phyloP scores from a whole-genome alignment of 495 filamentous ascomycete species.

The Podospora comata region DNA sequence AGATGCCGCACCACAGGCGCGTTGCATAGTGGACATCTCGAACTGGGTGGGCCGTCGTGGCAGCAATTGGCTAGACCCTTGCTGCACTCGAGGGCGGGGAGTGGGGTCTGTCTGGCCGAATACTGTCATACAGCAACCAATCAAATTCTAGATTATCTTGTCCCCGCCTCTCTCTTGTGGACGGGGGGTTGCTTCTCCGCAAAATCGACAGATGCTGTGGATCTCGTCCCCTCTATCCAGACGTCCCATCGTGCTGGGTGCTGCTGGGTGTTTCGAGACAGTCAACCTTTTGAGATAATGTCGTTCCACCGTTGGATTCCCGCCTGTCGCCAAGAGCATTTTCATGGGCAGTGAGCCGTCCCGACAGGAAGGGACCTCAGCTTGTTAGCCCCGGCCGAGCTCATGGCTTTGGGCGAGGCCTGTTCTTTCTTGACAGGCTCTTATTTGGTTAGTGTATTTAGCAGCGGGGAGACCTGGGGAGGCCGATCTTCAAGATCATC shows the following conservation, averaged over 20 bases:
- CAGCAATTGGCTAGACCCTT: conserved; percentile 14
- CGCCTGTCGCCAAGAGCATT: neutral
- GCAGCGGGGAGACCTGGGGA: neutral
- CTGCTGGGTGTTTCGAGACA: neutral
- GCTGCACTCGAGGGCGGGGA: conserved; percentile 8
- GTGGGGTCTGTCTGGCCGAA: conserved; percentile 7
- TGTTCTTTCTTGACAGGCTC: too few species aligned
- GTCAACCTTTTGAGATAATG: neutral
- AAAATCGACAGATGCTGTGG: conserved; percentile 4
- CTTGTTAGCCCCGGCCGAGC: neutral
- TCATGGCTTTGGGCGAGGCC: neutral
- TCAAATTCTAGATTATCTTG: neutral
- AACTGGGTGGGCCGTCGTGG: neutral
- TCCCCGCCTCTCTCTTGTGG: neutral
- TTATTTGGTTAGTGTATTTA: neutral
- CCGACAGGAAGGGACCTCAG: neutral
- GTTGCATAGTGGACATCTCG: neutral
- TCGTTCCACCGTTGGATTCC: neutral
- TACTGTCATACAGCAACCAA: neutral
- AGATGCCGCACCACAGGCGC: conserved; percentile 2
- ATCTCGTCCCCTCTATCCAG: conserved; percentile 2
- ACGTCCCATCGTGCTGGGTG: neutral
- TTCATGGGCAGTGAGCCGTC: too few species aligned
- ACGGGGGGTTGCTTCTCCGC: neutral
- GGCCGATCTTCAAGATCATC: conserved; percentile 8